Percentiles rank a stretch among this genome's conserved stretches.
Conservation (phyloP, 2,329 filamentous ascomycete genomes). For the Mycosphaerella arachidis region DNA sequence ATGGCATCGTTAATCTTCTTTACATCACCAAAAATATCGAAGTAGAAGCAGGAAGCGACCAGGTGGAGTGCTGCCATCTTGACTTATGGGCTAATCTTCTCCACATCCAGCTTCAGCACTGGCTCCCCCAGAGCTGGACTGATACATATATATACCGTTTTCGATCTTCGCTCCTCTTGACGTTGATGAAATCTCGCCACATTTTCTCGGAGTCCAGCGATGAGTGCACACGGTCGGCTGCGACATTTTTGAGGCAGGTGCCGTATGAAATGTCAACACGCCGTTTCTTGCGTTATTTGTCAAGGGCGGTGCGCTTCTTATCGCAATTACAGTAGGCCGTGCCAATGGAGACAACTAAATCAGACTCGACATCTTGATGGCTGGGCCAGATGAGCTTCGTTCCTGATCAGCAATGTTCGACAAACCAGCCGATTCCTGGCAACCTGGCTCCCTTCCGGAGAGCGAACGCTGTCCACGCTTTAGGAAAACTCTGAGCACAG, state of each 20-base stretch:
- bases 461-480: constrained; percentile 8
- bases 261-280: not conserved
- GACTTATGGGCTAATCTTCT: constrained; percentile 14
- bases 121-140: constrained; percentile 4
- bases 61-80: constrained; percentile 13
- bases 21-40: constrained; percentile 9
- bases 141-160: constrained; percentile 8
- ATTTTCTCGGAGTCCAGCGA: not conserved
- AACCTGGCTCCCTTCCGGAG: constrained; percentile 1
- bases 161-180: not conserved
- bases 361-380: constrained; percentile 13
- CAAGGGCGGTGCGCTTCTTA: not conserved
- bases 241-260: not conserved
- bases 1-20: not conserved
- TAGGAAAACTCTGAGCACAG: constrained; percentile 30
- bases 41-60: constrained; percentile 24
- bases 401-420: constrained; percentile 23
- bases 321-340: constrained; percentile 9
- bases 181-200: not conserved
- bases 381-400: constrained; percentile 25
- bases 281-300: not conserved
- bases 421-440: constrained; percentile 3
- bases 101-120: constrained; percentile 8
- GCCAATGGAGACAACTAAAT: constrained; percentile 28
- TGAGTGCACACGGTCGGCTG: not conserved